These are phyloP conservation scores for Linum usitatissimum DNA, from an alignment of 345 rosid species.

Conservation along the genomic window DNA sequence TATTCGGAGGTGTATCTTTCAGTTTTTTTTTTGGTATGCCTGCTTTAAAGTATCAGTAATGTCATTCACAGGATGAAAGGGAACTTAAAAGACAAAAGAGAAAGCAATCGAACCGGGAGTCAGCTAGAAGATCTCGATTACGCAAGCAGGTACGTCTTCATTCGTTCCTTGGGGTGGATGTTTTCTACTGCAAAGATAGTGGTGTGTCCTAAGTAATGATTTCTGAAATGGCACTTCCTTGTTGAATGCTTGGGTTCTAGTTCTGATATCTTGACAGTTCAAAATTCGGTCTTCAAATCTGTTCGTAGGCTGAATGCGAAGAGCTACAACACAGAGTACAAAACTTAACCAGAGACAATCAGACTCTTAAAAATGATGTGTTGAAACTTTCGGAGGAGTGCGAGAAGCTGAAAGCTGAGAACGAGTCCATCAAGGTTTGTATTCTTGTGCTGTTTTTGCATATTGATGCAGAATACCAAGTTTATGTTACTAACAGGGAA, in stretches of 20 bases:
- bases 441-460: not conserved
- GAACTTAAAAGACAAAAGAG: constrained; percentile 89
- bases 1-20: not conserved
- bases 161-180: not conserved
- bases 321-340: constrained; percentile 80
- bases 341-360: constrained; percentile 48
- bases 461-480: not conserved
- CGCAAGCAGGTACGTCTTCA: constrained; percentile 68
- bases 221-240: no score
- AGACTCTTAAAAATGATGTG: constrained; percentile 60
- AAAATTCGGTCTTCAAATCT: not conserved
- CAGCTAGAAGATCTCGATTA: constrained; percentile 92
- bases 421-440: constrained; percentile 65
- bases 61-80: constrained; percentile 61
- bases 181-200: no score
- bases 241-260: not conserved
- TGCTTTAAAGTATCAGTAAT: constrained; percentile 2
- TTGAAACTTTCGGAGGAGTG: constrained; percentile 78
- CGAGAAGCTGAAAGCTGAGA: constrained; percentile 76
- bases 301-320: constrained; percentile 73
- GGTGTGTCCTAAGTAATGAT: no score
- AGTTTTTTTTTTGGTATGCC: not conserved
- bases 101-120: constrained; percentile 96
- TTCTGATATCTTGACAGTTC: not conserved
- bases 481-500: not conserved